A percentile compares a stretch with the other conserved stretches of the same genome.
Conservation (phyloP, 306 rosid species). For the Quercus ilex region DNA sequence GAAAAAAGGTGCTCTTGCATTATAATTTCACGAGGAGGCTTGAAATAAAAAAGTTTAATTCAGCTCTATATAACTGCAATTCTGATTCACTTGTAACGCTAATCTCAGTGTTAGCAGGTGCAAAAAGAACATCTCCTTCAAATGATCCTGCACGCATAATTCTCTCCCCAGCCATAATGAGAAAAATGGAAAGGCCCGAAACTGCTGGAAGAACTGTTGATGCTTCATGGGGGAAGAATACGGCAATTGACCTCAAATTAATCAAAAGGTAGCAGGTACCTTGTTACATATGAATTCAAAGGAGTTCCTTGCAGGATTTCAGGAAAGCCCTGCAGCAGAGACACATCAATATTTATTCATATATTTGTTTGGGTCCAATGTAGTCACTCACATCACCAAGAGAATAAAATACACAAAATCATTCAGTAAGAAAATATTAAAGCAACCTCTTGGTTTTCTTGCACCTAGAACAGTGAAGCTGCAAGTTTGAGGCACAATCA, state of each 20-base stretch:
- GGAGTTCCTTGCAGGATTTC: conserved; percentile 65
- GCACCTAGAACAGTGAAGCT: no score
- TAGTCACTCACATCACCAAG: background rate
- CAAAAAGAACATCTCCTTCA: conserved; percentile 81
- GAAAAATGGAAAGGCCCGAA: conserved; percentile 72
- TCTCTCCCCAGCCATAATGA: conserved; percentile 64
- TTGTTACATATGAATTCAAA: conserved; percentile 50
- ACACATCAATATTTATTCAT: background rate
- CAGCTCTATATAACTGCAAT: conserved; percentile 70
- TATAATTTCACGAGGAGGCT: background rate
- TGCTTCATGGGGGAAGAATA: conserved; percentile 52
- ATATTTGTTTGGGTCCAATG: background rate
- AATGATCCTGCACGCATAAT: conserved; percentile 30
- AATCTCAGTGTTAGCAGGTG: conserved; percentile 63
- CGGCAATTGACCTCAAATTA: conserved; percentile 83
- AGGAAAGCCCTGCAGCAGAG: conserved; percentile 64
- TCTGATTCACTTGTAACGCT: conserved; percentile 45
- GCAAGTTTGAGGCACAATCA: no score
- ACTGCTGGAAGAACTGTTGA: conserved; percentile 52
- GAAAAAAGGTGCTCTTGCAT: background rate
- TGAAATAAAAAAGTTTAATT: conserved; percentile 54
- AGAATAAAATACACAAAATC: background rate
- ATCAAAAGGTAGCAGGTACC: conserved; percentile 71
- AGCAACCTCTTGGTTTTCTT: background rate
- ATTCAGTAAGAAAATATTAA: background rate